Percentiles rank a stretch among this genome's conserved stretches.
phyloP scores from a whole-genome alignment of 140 eudicot species.

The Oenanthe javanica region DNA sequence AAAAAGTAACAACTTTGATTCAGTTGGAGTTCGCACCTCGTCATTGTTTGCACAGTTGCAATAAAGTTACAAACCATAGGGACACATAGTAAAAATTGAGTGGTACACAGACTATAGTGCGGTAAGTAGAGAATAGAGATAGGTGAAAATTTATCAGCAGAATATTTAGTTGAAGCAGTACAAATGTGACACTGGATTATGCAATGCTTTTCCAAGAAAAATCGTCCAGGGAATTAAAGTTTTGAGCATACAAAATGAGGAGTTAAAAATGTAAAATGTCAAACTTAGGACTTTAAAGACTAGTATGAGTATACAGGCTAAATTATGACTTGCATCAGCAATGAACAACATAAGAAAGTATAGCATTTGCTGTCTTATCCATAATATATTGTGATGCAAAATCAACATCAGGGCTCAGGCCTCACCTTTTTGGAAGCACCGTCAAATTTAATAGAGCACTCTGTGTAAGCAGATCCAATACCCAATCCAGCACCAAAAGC shows the following conservation, averaged over 20 bases:
- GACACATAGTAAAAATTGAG: background rate
- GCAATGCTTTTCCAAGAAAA: background rate
- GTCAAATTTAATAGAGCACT: slow-evolving; percentile 56
- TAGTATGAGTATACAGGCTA: background rate
- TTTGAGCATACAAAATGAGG: background rate
- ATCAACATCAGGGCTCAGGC: background rate
- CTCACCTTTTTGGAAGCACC: slow-evolving; percentile 23
- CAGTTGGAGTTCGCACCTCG: background rate
- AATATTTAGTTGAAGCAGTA: background rate
- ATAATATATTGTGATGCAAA: background rate
- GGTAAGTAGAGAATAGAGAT: too few relatives aligned
- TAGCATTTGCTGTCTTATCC: background rate
- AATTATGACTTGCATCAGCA: background rate
- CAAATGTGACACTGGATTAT: background rate
- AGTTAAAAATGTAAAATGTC: background rate
- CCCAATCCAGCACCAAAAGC: slow-evolving; percentile 93
- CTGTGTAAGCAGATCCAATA: slow-evolving; percentile 85
- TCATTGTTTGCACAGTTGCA: background rate
- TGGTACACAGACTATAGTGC: background rate
- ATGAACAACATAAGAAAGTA: background rate
- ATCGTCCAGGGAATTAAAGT: background rate
- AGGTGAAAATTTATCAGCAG: background rate
- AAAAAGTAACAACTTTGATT: too few relatives aligned
- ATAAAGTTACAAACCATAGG: background rate
- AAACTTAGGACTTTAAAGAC: background rate